Evolutionary conservation across 2,329 filamentous ascomycete genomes (phyloP), one percentile per base, ranked within the genome.

Genomic region (Cladosporium phlei): DNA sequence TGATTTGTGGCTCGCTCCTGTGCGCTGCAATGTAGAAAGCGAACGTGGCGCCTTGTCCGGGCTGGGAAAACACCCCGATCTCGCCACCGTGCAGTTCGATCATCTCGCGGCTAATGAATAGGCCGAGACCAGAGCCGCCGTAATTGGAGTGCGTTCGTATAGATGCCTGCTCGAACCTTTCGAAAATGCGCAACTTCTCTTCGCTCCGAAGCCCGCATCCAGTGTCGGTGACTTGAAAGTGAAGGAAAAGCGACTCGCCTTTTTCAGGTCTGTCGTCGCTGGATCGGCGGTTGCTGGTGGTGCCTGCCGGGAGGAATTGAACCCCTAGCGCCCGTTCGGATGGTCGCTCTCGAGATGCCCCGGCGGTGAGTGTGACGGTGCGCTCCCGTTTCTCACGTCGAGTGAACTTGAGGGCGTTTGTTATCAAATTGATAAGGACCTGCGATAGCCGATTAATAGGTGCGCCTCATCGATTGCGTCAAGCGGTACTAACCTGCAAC

Each of bases 41-140:
- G 63, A 86, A 85, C 1, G 76, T 82, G 55, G 79, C 82, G 22
- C 82, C 82, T 9, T 74, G 61, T 7, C 76, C 80, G 49, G 74
- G 72, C 35, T 70, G 61, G 0, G 80, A 83, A 2, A 71, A 69
- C 5, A 86, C 79, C 1, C 82, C 83, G 28, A 88, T 85, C 29
- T 80, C 75, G 1, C 84, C 84, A 14, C 82, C 80, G 52, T 86
- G 82, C 30, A 86, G 70, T 57, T 86, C 82, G 2, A 80, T 81
- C 11, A 88, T 70, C 29, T 81, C 74, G 16, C 80, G 74, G 34
- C 77, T 82, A 48, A 87, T 86, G 59, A 85, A 86, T 0, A 87
- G 69, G 0, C 84, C 84, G 1, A 88, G 70, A 0, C 84, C 84
- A 0, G 79, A 83, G 0, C 84, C 84, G 11, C 83, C 84, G 54